These are phyloP conservation scores for Xanthoparmelia taractica DNA, from an alignment of 495 filamentous ascomycete genomes.

Conservation along the genomic window DNA sequence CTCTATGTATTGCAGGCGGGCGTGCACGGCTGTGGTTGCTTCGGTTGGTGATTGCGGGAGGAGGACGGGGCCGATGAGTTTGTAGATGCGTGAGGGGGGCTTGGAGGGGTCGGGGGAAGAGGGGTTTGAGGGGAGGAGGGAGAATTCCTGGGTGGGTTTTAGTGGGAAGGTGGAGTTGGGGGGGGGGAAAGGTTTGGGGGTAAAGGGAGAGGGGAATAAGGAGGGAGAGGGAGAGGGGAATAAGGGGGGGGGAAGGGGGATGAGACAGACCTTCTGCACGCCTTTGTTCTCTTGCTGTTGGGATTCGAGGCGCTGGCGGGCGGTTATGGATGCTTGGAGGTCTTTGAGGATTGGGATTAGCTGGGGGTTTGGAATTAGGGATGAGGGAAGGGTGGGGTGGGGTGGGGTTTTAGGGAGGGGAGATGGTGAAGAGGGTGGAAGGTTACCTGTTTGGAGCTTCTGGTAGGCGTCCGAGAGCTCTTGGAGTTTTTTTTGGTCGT, in stretches of 20 bases:
- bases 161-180: background rate
- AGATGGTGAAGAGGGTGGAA: background rate
- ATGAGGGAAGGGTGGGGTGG: no score
- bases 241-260: background rate
- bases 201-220: background rate
- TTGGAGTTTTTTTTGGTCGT: slow-evolving; percentile 62
- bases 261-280: slow-evolving; percentile 61
- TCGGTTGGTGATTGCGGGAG: slow-evolving; percentile 89
- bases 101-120: no score
- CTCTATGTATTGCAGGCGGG: slow-evolving; percentile 82
- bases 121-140: slow-evolving; percentile 58
- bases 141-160: slow-evolving; percentile 59
- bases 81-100: slow-evolving; percentile 86
- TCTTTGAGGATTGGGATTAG: slow-evolving; percentile 43
- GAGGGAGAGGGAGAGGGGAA: background rate
- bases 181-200: no score
- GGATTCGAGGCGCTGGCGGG: slow-evolving; percentile 88
- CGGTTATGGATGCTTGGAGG: slow-evolving; percentile 62
- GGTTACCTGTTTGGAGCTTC: slow-evolving; percentile 68
- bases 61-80: slow-evolving; percentile 84
- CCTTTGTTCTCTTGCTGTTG: slow-evolving; percentile 87
- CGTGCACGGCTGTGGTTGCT: slow-evolving; percentile 80
- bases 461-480: slow-evolving; percentile 79
- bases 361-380: no score
- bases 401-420: no score